Conservation (phyloP, 495 filamentous ascomycete genomes). For the Podospora bellae-mahoneyi region DNA sequence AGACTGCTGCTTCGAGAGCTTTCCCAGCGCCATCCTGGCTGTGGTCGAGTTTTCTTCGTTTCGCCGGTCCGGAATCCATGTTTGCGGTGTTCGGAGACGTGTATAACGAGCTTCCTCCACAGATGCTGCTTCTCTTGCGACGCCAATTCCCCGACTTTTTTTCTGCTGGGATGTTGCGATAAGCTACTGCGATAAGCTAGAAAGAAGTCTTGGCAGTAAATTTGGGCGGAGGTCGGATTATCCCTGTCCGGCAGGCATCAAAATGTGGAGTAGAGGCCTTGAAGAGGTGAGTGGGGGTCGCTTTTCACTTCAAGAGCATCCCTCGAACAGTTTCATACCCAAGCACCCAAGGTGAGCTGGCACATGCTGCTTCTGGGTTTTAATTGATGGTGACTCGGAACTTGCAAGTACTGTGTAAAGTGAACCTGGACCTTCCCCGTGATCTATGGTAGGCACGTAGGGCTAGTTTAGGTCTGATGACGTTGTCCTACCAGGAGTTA, state of each 20-base stretch:
- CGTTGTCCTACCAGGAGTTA: no score
- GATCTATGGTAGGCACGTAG: no score
- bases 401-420: no score
- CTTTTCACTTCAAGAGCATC: background rate
- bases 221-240: slow-evolving; percentile 10
- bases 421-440: no score
- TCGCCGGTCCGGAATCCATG: slow-evolving; percentile 45
- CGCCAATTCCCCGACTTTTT: slow-evolving; percentile 15
- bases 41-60: slow-evolving; percentile 50
- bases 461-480: no score
- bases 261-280: slow-evolving; percentile 4
- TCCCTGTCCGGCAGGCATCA: slow-evolving; percentile 20
- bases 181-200: slow-evolving; percentile 20
- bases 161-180: slow-evolving; percentile 16
- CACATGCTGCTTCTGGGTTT: no score
- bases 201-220: background rate
- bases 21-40: slow-evolving; percentile 24
- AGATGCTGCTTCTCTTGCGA: background rate
- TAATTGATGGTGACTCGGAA: no score
- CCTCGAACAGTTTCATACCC: no score
- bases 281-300: background rate
- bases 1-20: slow-evolving; percentile 29
- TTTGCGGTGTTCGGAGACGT: slow-evolving; percentile 10
- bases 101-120: background rate
- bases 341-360: no score